phyloP scores from a whole-genome alignment of 495 filamentous ascomycete genomes.

The Thozetella sp. region DNA sequence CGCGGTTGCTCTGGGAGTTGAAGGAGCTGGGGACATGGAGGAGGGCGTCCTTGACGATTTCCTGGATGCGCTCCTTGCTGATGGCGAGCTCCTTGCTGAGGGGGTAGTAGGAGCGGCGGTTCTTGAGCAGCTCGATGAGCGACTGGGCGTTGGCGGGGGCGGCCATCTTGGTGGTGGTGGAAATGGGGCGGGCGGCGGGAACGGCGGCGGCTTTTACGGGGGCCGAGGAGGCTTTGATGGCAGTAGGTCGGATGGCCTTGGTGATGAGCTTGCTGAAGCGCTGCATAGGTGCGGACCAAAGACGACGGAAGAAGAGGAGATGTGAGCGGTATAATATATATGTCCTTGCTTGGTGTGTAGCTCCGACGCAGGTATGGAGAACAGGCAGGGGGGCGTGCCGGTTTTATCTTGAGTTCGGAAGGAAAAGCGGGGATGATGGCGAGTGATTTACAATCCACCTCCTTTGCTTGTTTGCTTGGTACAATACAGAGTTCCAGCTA shows the following conservation, averaged over 20 bases:
- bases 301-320: not conserved
- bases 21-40: slow-evolving; percentile 61
- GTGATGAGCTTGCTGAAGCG: not conserved
- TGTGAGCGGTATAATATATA: slow-evolving; percentile 1
- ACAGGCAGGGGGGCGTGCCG: no score
- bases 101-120: slow-evolving; percentile 60
- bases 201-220: slow-evolving; percentile 13
- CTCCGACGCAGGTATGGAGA: no score
- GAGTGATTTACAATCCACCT: no score
- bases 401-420: no score
- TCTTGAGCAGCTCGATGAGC: slow-evolving; percentile 54
- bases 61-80: slow-evolving; percentile 50
- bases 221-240: not conserved
- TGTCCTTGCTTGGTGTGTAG: not conserved
- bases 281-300: no score
- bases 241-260: not conserved
- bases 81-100: slow-evolving; percentile 57
- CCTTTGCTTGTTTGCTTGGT: no score
- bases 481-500: no score
- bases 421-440: no score
- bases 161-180: slow-evolving; percentile 22
- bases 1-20: slow-evolving; percentile 67
- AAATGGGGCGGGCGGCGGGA: slow-evolving; percentile 15
- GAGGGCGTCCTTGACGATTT: slow-evolving; percentile 55
- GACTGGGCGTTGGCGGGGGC: slow-evolving; percentile 27